phyloP scores from a whole-genome alignment of 2,329 filamentous ascomycete species.

The Thermothelomyces thermophilus region DNA sequence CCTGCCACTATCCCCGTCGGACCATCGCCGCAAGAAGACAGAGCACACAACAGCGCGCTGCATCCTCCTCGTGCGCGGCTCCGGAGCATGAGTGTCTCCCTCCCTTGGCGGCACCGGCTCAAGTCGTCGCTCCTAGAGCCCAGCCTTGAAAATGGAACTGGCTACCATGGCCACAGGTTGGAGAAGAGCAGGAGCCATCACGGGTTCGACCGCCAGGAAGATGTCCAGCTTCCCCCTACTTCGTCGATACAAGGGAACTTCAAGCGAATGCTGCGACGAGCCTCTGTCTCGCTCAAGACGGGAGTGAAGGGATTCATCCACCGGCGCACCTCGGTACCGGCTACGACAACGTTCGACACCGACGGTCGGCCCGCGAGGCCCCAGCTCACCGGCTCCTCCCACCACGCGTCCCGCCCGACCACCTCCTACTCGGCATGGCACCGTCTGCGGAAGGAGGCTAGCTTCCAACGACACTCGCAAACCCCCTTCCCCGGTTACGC shows the following conservation, averaged over 20 bases:
- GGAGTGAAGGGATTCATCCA: slow-evolving; percentile 42
- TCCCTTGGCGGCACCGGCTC: slow-evolving; percentile 42
- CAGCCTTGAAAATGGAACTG: slow-evolving; percentile 24
- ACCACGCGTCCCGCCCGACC: slow-evolving; percentile 31
- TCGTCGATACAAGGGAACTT: slow-evolving; percentile 31
- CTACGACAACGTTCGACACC: slow-evolving; percentile 23
- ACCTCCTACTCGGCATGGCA: slow-evolving; percentile 47
- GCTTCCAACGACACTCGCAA: slow-evolving; percentile 43
- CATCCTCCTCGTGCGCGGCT: slow-evolving; percentile 34
- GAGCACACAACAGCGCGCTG: slow-evolving; percentile 14
- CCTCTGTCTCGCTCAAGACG: slow-evolving; percentile 45
- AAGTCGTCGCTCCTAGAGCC: slow-evolving; percentile 37
- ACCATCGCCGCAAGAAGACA: slow-evolving; percentile 18
- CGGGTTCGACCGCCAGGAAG: slow-evolving; percentile 9
- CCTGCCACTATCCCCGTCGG: slow-evolving; percentile 18
- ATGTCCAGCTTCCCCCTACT: slow-evolving; percentile 1
- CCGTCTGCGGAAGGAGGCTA: slow-evolving; percentile 45
- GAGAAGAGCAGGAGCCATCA: slow-evolving; percentile 26
- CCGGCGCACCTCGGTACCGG: slow-evolving; percentile 39
- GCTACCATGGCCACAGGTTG: slow-evolving; percentile 24
- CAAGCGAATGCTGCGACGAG: slow-evolving; percentile 48
- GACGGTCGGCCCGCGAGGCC: slow-evolving; percentile 30
- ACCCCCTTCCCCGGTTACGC: slow-evolving; percentile 38
- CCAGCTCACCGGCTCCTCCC: slow-evolving; percentile 19
- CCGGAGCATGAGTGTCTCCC: slow-evolving; percentile 45